phyloP scores from a whole-genome alignment of 108 stramenopile genomes.

The Mayamaea pseudoterrestris region DNA sequence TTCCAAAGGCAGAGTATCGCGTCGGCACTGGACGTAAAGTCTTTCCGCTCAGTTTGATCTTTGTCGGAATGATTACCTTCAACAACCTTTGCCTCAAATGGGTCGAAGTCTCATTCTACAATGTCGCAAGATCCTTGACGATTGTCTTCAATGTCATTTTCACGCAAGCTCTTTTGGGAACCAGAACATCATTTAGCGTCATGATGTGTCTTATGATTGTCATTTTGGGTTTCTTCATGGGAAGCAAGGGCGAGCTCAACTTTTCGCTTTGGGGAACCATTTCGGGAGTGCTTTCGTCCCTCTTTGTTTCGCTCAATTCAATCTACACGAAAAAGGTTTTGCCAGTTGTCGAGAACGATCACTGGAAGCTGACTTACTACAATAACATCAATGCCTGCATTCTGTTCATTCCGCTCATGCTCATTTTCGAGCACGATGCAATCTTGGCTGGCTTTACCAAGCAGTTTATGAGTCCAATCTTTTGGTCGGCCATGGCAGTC shows the following conservation, averaged over 20 bases:
- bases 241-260: constrained; percentile 75
- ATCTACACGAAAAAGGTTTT: constrained; percentile 89
- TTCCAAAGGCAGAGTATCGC: constrained; percentile 75
- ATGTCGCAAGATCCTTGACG: constrained; percentile 88
- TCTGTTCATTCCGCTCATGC: constrained; percentile 79
- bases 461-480: constrained; percentile 45
- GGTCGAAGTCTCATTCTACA: constrained; percentile 95
- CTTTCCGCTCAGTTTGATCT: constrained; percentile 70
- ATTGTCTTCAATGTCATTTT: constrained; percentile 93
- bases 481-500: constrained; percentile 81
- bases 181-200: constrained; percentile 52
- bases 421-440: constrained; percentile 53
- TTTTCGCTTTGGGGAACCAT: constrained; percentile 76
- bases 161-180: constrained; percentile 63
- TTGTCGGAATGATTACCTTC: constrained; percentile 94
- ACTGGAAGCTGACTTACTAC: constrained; percentile 86
- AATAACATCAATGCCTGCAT: constrained; percentile 91
- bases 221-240: constrained; percentile 82
- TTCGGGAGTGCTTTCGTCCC: constrained; percentile 74
- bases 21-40: constrained; percentile 35
- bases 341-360: constrained; percentile 81
- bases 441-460: constrained; percentile 18
- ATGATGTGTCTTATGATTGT: constrained; percentile 70
- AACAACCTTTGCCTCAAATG: constrained; percentile 91
- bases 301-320: constrained; percentile 90